Evolutionary conservation across 1,284 basidiomycete species (phyloP).

Genomic region (Thecaphora thlaspeos): DNA sequence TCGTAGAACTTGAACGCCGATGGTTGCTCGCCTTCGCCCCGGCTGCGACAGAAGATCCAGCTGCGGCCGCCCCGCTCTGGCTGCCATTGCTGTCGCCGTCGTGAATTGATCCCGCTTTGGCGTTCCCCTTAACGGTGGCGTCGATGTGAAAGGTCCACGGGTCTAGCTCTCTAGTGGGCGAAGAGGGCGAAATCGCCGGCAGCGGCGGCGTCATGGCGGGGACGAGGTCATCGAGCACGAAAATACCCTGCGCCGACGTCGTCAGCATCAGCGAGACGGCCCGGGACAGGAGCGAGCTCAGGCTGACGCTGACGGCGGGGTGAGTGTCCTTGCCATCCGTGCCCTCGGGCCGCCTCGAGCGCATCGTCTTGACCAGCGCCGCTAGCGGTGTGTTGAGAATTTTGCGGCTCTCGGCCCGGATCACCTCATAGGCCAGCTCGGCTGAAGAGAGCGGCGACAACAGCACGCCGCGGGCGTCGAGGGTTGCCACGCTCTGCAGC

Average conservation of each 20-base stretch:
- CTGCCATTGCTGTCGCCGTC: background rate
- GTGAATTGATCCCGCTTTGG: background rate
- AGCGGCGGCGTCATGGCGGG: constrained; percentile 32
- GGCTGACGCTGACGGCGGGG: constrained; percentile 29
- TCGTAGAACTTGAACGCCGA: constrained; percentile 27
- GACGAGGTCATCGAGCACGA: constrained; percentile 26
- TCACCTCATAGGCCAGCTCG: constrained; percentile 26
- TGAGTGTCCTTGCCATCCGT: constrained; percentile 29
- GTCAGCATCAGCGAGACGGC: constrained; percentile 27
- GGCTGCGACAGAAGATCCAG: too few species aligned
- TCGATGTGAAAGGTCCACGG: background rate
- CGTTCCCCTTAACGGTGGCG: too few species aligned
- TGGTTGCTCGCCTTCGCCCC: constrained; percentile 5
- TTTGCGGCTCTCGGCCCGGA: constrained; percentile 21
- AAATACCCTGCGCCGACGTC: constrained; percentile 17
- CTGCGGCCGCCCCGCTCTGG: too few species aligned
- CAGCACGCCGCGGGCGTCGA: constrained; percentile 27
- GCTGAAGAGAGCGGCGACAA: constrained; percentile 26
- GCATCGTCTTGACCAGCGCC: constrained; percentile 19
- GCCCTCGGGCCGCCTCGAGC: constrained; percentile 27
- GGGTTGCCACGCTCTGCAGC: constrained; percentile 18
- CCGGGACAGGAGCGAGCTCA: constrained; percentile 14
- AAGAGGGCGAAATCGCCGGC: constrained; percentile 21
- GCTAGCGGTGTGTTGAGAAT: constrained; percentile 29
- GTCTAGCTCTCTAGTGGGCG: background rate